Percentiles rank a stretch among this genome's conserved stretches.
phyloP scores from a whole-genome alignment of 2,329 filamentous ascomycete genomes.

The Penicillium olsonii region DNA sequence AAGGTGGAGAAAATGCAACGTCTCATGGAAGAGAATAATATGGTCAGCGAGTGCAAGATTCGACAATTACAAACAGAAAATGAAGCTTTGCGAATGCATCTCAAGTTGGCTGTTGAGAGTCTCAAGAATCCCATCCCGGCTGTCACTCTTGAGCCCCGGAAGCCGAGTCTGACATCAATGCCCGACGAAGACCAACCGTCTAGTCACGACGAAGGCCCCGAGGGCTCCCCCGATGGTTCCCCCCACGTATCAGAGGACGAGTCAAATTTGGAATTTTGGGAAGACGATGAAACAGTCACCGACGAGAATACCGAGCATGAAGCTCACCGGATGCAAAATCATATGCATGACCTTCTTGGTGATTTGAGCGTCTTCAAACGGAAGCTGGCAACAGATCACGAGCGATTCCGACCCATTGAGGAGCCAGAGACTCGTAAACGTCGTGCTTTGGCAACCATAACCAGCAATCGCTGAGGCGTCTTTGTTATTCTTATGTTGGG shows the following conservation, averaged over 20 bases:
- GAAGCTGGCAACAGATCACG: conserved; percentile 78
- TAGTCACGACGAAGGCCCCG: conserved; percentile 42
- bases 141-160: conserved; percentile 37
- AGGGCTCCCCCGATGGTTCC: conserved; percentile 30
- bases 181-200: conserved; percentile 63
- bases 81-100: conserved; percentile 81
- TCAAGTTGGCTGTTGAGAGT: conserved; percentile 81
- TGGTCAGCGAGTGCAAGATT: conserved; percentile 93
- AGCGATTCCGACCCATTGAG: conserved; percentile 38
- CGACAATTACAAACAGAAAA: conserved; percentile 86
- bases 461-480: conserved; percentile 28
- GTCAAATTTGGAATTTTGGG: conserved; percentile 42
- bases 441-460: conserved; percentile 33
- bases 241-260: conserved; percentile 29
- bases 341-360: conserved; percentile 79
- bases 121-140: conserved; percentile 85
- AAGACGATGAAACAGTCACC: conserved; percentile 56
- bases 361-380: conserved; percentile 78
- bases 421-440: conserved; percentile 27
- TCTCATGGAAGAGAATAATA: conserved; percentile 90
- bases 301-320: conserved; percentile 47
- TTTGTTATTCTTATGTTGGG: conserved; percentile 9
- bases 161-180: conserved; percentile 39
- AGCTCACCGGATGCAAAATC: conserved; percentile 70
- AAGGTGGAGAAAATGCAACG: conserved; percentile 88